Evolutionary conservation across 179 eudicot species (phyloP).

Genomic region (Beta corolliflora): DNA sequence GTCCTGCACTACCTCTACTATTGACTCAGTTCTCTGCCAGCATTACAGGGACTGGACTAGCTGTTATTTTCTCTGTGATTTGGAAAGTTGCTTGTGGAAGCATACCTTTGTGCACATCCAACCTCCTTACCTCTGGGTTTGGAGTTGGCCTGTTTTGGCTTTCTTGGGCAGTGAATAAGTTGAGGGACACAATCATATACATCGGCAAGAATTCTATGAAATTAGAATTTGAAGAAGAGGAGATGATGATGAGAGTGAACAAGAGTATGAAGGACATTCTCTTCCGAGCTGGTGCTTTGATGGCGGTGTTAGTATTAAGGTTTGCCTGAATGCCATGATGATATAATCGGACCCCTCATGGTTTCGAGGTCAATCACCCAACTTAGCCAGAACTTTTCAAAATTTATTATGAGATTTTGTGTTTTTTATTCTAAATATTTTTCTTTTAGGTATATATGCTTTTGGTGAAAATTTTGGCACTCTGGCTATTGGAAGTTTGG

Average conservation of each 20-base stretch:
- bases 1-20: conserved; percentile 62
- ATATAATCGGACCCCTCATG: background rate
- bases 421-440: background rate
- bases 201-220: conserved; percentile 54
- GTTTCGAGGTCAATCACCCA: background rate
- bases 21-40: conserved; percentile 76
- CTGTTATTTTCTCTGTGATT: conserved; percentile 59
- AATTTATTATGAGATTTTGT: background rate
- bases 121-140: conserved; percentile 51
- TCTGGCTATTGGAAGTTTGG: background rate
- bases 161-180: conserved; percentile 60
- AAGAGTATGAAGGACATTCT: conserved; percentile 51
- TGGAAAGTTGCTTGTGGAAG: conserved; percentile 57
- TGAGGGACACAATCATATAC: conserved; percentile 56
- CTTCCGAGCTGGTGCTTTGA: conserved; percentile 58
- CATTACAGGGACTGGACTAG: conserved; percentile 88
- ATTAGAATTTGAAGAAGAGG: conserved; percentile 47
- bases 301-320: conserved; percentile 61
- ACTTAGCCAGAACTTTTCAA: background rate
- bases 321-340: conserved; percentile 46
- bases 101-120: conserved; percentile 51
- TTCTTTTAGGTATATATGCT: background rate
- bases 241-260: conserved; percentile 53
- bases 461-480: background rate
- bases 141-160: conserved; percentile 85